Conservation (phyloP, 2,329 filamentous ascomycete genomes). For the Talaromyces albobiverticillius region DNA sequence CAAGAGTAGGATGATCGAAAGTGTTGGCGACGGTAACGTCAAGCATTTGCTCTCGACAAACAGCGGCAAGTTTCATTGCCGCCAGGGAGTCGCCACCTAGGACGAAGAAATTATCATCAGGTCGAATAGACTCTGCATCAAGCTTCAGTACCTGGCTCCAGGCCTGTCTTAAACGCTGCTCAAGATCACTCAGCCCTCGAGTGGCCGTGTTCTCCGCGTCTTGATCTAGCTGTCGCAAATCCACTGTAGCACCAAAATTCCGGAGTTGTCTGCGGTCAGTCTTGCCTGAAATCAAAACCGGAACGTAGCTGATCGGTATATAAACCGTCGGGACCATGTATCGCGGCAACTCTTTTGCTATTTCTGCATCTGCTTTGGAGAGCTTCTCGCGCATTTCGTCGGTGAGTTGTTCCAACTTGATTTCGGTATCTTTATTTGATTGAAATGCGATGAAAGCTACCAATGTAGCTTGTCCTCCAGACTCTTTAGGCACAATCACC, state of each 20-base stretch:
- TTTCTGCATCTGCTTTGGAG: slow-evolving; percentile 18
- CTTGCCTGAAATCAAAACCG: slow-evolving; percentile 36
- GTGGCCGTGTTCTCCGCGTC: slow-evolving; percentile 9
- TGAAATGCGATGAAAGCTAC: slow-evolving; percentile 30
- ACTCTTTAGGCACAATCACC: slow-evolving; percentile 40
- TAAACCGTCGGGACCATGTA: slow-evolving; percentile 29
- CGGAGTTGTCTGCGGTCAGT: slow-evolving; percentile 39
- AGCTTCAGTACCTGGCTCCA: slow-evolving; percentile 34
- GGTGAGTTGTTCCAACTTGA: not conserved
- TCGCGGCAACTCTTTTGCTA: slow-evolving; percentile 16
- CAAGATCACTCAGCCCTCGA: slow-evolving; percentile 22
- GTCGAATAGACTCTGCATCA: slow-evolving; percentile 32
- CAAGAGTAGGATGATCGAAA: slow-evolving; percentile 33
- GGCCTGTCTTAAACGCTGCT: slow-evolving; percentile 26
- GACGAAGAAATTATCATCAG: slow-evolving; percentile 36
- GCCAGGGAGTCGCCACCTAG: slow-evolving; percentile 34
- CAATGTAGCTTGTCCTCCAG: slow-evolving; percentile 27
- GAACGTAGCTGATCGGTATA: slow-evolving; percentile 36
- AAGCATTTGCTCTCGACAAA: slow-evolving; percentile 27
- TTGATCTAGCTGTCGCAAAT: not conserved
- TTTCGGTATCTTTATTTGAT: slow-evolving; percentile 13
- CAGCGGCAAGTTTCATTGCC: slow-evolving; percentile 34
- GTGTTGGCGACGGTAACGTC: slow-evolving; percentile 35
- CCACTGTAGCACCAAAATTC: slow-evolving; percentile 5
- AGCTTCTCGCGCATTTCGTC: slow-evolving; percentile 17